These are phyloP conservation scores for Paramecium primaurelia DNA, from an alignment of 73 alveolate species.

Conservation along the genomic window DNA sequence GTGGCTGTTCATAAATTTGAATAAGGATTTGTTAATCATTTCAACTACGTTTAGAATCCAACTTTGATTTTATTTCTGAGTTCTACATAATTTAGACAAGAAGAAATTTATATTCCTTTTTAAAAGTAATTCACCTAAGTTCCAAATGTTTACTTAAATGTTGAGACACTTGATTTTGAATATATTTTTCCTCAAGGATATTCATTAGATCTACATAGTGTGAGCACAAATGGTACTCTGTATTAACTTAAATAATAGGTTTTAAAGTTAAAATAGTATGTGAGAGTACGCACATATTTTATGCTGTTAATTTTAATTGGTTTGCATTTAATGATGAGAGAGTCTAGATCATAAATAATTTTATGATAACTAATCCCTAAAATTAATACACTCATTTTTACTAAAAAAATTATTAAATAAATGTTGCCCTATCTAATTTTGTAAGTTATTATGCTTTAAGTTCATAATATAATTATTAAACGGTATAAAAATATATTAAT, in stretches of 20 bases:
- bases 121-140: not conserved
- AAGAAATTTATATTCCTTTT: not conserved
- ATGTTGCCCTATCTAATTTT: not conserved
- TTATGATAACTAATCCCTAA: not conserved
- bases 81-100: not conserved
- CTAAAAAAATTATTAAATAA: not conserved
- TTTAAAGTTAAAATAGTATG: not conserved
- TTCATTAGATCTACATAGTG: not conserved
- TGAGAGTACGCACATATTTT: not conserved
- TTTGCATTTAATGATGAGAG: not conserved
- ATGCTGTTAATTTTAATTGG: not conserved
- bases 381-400: not conserved
- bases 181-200: not conserved
- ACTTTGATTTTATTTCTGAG: not conserved
- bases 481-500: not conserved
- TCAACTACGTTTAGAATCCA: too few species aligned
- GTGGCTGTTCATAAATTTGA: too few species aligned
- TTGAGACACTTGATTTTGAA: not conserved
- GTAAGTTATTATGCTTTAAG: not conserved
- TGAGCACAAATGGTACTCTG: not conserved
- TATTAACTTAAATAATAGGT: not conserved
- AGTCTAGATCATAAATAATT: not conserved
- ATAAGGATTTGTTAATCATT: too few species aligned
- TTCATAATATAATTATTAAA: not conserved
- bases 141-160: not conserved